Evolutionary conservation across 352 stramenopile genomes (phyloP), one percentile per base, ranked within the genome.

Genomic region (Phytophthora sansomeana): DNA sequence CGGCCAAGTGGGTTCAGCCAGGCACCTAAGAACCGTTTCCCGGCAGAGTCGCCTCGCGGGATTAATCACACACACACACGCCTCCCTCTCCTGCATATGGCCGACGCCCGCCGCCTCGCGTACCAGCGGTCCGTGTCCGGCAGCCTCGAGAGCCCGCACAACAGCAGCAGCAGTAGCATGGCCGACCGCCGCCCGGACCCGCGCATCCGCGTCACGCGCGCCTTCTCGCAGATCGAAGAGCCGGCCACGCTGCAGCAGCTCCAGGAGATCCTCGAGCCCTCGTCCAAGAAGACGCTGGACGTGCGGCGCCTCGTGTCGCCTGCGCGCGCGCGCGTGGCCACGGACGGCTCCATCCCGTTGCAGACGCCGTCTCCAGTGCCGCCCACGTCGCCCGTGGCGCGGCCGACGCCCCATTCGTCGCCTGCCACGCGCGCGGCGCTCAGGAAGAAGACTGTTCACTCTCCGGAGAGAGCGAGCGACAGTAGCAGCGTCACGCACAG

Each of bases 201-300:
- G 19, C 66, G 63, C 13, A 62, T 76, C 48, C 76, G 78, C 59
- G 64, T 74, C 28, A 69, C 57, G 8, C 79, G 83, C 63, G 83
- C 83, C 14, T 92, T 92, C 71, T 85, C 83, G 29, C 81, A 92
- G 66, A 79, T 90, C 35, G 77, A 92, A 32, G 75, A 85, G 43
- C 75, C 79, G 17, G 24, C 74, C 9, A 77, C 64, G 39, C 48
- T 76, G 53, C 78, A 72, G n/a, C 42, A 81, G 35, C 59, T 80
- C 10, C 52, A 74, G 17, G 56, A 64, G 36, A 21, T 69, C 6
- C 54, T 74, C 19, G 13, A 38, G 35, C 58, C 44, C 9, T 58
- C 66, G 14, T 63, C 67, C 41, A 65, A 47, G 47, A 90, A 90
- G 66, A 89, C 78, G 7, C 62, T 90, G n/a, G 79, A 89, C 58